phyloP scores from a whole-genome alignment of 2,329 filamentous ascomycete genomes.

The Xylariaceae sp. region DNA sequence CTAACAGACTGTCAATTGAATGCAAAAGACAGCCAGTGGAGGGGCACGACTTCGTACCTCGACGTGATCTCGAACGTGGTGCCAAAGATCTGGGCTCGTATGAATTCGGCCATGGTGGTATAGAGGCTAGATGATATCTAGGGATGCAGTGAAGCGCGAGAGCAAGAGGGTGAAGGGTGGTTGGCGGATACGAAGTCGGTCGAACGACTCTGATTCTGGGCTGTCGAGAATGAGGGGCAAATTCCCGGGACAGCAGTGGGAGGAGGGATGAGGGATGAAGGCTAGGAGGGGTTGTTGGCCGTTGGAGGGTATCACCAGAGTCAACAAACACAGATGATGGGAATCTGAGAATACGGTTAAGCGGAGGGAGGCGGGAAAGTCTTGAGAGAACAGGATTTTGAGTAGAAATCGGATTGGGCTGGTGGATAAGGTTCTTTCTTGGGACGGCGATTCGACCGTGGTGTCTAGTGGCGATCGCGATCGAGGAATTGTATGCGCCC shows the following conservation, averaged over 20 bases:
- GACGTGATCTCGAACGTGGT: constrained; percentile 99
- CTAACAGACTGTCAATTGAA: constrained; percentile 40
- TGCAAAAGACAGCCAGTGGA: constrained; percentile 4
- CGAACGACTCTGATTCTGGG: background rate
- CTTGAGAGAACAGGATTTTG: constrained; percentile 17
- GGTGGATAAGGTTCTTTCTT: constrained; percentile 8
- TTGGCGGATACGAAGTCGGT: background rate
- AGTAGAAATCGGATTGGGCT: constrained; percentile 6
- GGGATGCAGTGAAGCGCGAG: constrained; percentile 1
- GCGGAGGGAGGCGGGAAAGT: constrained; percentile 1
- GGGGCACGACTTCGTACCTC: constrained; percentile 54
- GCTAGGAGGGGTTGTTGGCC: background rate
- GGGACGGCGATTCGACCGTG: constrained; percentile 1
- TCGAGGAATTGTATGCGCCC: constrained; percentile 1
- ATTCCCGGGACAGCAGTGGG: background rate
- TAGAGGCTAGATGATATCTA: constrained; percentile 9
- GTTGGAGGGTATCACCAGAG: background rate
- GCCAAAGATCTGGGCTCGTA: constrained; percentile 98
- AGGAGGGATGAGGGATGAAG: no score
- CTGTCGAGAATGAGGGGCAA: background rate
- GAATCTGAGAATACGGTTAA: constrained; percentile 2
- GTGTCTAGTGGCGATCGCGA: constrained; percentile 17
- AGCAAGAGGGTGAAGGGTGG: constrained; percentile 4
- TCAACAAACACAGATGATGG: constrained; percentile 1
- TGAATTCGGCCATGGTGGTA: constrained; percentile 92